Evolutionary conservation across 2,329 filamentous ascomycete genomes (phyloP).

Genomic region (Cyclaneusma minus): DNA sequence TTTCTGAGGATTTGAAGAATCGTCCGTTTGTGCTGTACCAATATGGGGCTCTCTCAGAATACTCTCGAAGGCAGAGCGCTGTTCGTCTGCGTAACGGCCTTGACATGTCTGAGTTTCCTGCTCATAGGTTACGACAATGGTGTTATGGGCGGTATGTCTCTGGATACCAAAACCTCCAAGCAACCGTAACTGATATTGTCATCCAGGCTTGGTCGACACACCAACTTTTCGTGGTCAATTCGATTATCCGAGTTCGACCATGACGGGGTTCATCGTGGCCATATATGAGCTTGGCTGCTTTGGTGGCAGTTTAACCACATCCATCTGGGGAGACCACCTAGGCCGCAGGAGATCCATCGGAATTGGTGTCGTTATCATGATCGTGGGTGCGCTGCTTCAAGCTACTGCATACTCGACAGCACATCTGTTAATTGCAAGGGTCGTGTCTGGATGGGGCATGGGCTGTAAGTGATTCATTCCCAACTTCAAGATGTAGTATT

Average conservation of each 20-base stretch:
- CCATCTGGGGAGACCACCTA: slow-evolving; percentile 33
- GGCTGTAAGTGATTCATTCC: slow-evolving; percentile 30
- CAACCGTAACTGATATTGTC: slow-evolving; percentile 10
- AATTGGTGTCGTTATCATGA: slow-evolving; percentile 37
- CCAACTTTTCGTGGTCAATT: slow-evolving; percentile 25
- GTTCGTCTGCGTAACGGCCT: slow-evolving; percentile 24
- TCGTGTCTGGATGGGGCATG: slow-evolving; percentile 31
- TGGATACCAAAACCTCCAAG: slow-evolving; percentile 4
- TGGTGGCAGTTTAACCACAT: slow-evolving; percentile 27
- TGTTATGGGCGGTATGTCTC: slow-evolving; percentile 23
- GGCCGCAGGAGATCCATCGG: slow-evolving; percentile 40
- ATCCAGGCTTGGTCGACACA: slow-evolving; percentile 19
- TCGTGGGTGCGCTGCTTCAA: slow-evolving; percentile 33
- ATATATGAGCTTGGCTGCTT: slow-evolving; percentile 36
- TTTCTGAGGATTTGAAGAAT: too few species aligned
- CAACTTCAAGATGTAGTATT: too few species aligned
- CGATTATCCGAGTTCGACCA: slow-evolving; percentile 21
- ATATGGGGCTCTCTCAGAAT: background rate
- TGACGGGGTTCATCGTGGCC: slow-evolving; percentile 30
- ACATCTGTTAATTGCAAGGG: slow-evolving; percentile 35
- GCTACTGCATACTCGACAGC: slow-evolving; percentile 25
- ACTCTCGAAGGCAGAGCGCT: slow-evolving; percentile 20
- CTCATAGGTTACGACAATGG: slow-evolving; percentile 32
- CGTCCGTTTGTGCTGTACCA: too few species aligned
- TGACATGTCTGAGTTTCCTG: slow-evolving; percentile 31